Percentiles rank a stretch among this genome's conserved stretches.
These are phyloP conservation scores for Phaeotremella skinneri DNA, from an alignment of 768 basidiomycete genomes.

Conservation along the genomic window DNA sequence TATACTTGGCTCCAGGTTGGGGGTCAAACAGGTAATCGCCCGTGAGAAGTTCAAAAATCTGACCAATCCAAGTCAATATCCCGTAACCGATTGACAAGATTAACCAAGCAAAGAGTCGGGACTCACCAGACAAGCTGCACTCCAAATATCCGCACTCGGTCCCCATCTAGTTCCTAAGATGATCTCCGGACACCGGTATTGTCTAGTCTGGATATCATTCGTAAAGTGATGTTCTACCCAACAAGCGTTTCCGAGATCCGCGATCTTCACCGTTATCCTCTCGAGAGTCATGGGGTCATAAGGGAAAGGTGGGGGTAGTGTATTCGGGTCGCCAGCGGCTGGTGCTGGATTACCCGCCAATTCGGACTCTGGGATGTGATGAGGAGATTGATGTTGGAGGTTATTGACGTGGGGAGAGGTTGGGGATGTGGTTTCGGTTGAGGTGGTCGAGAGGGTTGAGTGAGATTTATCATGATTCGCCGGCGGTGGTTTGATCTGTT, in stretches of 20 bases:
- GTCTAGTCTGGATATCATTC: slow-evolving; percentile 96
- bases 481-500: slow-evolving; percentile 9
- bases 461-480: slow-evolving; percentile 9
- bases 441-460: slow-evolving; percentile 17
- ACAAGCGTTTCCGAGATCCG: slow-evolving; percentile 94
- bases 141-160: slow-evolving; percentile 93
- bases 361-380: slow-evolving; percentile 34
- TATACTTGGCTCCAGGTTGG: slow-evolving; percentile 87
- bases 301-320: slow-evolving; percentile 53
- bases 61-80: neutral
- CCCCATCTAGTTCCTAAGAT: slow-evolving; percentile 96
- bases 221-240: slow-evolving; percentile 91
- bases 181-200: slow-evolving; percentile 96
- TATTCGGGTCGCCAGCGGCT: slow-evolving; percentile 54
- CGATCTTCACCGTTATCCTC: slow-evolving; percentile 93
- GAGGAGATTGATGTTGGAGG: slow-evolving; percentile 41
- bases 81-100: neutral
- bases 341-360: slow-evolving; percentile 41
- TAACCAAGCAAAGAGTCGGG: neutral
- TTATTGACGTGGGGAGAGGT: slow-evolving; percentile 45
- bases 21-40: slow-evolving; percentile 99
- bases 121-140: slow-evolving; percentile 86
- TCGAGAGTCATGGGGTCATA: slow-evolving; percentile 49
- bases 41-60: slow-evolving; percentile 94
- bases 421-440: slow-evolving; percentile 30